Evolutionary conservation across 495 filamentous ascomycete genomes (phyloP).

Genomic region (Immersiella caudata): DNA sequence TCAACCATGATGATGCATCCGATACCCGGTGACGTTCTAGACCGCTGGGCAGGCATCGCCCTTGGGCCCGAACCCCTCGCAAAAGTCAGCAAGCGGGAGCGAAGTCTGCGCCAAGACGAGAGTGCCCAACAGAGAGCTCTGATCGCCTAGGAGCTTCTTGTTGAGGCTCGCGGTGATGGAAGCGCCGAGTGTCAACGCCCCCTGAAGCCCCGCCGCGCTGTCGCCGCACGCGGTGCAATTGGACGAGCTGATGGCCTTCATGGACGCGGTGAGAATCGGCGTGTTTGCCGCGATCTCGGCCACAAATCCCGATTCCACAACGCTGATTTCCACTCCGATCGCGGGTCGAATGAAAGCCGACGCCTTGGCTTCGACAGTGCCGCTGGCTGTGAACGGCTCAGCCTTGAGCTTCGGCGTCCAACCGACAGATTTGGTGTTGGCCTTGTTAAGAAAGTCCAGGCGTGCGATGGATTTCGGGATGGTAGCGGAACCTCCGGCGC

Average conservation of each 20-base stretch:
- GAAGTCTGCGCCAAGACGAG: constrained; percentile 21
- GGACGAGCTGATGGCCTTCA: constrained; percentile 20
- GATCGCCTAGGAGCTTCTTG: constrained; percentile 17
- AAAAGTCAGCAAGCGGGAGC: constrained; percentile 22
- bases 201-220: constrained; percentile 18
- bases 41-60: neutral
- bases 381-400: constrained; percentile 20
- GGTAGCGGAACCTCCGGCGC: constrained; percentile 17
- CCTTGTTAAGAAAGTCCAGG: constrained; percentile 25
- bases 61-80: constrained; percentile 21
- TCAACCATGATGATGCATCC: too few species aligned
- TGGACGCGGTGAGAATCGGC: constrained; percentile 12
- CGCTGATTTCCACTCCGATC: constrained; percentile 27
- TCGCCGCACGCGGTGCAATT: constrained; percentile 25
- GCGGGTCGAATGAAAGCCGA: constrained; percentile 20
- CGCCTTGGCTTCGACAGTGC: constrained; percentile 21
- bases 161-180: constrained; percentile 23
- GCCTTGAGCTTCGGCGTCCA: constrained; percentile 25
- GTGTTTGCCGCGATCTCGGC: constrained; percentile 19
- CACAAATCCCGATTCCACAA: constrained; percentile 21
- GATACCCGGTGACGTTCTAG: neutral
- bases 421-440: constrained; percentile 11
- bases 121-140: constrained; percentile 12
- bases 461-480: constrained; percentile 20
- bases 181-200: constrained; percentile 20